Evolutionary conservation across 1,139 yeast species (phyloP).

Genomic region (Pichia sp.): DNA sequence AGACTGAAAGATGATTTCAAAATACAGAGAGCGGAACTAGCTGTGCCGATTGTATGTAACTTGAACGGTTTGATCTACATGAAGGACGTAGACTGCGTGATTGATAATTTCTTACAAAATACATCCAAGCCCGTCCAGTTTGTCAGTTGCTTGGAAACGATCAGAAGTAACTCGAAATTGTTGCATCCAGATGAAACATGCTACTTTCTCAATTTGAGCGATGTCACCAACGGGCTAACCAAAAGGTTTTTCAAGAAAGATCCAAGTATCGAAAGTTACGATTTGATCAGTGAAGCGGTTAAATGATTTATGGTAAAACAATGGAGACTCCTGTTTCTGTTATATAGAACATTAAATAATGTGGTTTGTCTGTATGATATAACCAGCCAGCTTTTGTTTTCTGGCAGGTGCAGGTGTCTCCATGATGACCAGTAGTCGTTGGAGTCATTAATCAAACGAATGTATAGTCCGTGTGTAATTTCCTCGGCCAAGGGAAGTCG

Average conservation of each 20-base stretch:
- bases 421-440: too few species aligned
- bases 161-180: not conserved
- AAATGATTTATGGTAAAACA: too few species aligned
- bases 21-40: conserved; percentile 6
- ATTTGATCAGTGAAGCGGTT: conserved; percentile 8
- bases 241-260: conserved; percentile 19
- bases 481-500: too few species aligned
- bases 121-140: conserved; percentile 26
- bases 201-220: conserved; percentile 23
- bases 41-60: conserved; percentile 23
- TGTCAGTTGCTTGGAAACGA: conserved; percentile 22
- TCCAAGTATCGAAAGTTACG: conserved; percentile 7
- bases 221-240: conserved; percentile 22
- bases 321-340: too few species aligned
- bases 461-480: too few species aligned
- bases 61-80: conserved; percentile 18
- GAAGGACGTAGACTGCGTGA: conserved; percentile 13
- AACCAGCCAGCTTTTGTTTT: too few species aligned
- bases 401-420: too few species aligned
- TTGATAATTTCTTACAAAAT: conserved; percentile 21
- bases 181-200: conserved; percentile 3
- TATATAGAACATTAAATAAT: too few species aligned
- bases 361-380: too few species aligned
- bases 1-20: conserved; percentile 14
- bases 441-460: too few species aligned